These are phyloP conservation scores for Chaetomium fimeti DNA, from an alignment of 495 filamentous ascomycete genomes.

Conservation along the genomic window DNA sequence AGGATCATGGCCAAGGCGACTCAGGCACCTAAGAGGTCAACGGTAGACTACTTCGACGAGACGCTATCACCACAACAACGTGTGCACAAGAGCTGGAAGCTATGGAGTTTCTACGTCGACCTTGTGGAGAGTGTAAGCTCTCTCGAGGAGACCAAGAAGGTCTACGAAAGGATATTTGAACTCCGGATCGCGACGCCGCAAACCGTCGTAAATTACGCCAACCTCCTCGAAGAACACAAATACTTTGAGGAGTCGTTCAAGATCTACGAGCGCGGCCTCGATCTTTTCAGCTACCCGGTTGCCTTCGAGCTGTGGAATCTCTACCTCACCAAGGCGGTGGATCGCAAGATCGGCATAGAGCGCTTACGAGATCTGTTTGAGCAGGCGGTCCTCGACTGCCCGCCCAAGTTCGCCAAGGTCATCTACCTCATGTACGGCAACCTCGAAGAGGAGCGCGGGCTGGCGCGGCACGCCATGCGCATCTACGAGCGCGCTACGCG, in stretches of 20 bases:
- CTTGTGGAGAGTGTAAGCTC: slow-evolving; percentile 92
- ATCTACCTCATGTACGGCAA: slow-evolving; percentile 98
- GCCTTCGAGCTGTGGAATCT: slow-evolving; percentile 99
- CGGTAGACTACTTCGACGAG: slow-evolving; percentile 98
- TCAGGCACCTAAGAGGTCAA: slow-evolving; percentile 90
- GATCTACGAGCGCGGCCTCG: slow-evolving; percentile 92
- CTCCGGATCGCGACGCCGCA: slow-evolving; percentile 96
- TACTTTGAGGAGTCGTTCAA: slow-evolving; percentile 99
- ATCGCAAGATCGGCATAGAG: slow-evolving; percentile 93
- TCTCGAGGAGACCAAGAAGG: slow-evolving; percentile 85
- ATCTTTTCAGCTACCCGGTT: slow-evolving; percentile 95
- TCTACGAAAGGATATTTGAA: slow-evolving; percentile 98
- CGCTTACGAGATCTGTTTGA: slow-evolving; percentile 94
- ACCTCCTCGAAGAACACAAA: slow-evolving; percentile 88
- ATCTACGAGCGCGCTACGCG: slow-evolving; percentile 98
- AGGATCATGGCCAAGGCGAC: slow-evolving; percentile 96
- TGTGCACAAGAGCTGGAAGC: slow-evolving; percentile 98
- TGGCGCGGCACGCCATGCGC: slow-evolving; percentile 96
- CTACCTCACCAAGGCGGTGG: slow-evolving; percentile 95
- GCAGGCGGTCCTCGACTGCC: slow-evolving; percentile 91
- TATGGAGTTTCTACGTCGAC: slow-evolving; percentile 99
- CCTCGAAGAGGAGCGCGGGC: slow-evolving; percentile 91
- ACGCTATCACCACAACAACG: slow-evolving; percentile 89
- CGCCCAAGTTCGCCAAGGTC: slow-evolving; percentile 92
- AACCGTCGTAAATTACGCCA: slow-evolving; percentile 98